Evolutionary conservation across 1,284 basidiomycete genomes (phyloP).

Genomic region (Pyrrhoderma lamaoense): DNA sequence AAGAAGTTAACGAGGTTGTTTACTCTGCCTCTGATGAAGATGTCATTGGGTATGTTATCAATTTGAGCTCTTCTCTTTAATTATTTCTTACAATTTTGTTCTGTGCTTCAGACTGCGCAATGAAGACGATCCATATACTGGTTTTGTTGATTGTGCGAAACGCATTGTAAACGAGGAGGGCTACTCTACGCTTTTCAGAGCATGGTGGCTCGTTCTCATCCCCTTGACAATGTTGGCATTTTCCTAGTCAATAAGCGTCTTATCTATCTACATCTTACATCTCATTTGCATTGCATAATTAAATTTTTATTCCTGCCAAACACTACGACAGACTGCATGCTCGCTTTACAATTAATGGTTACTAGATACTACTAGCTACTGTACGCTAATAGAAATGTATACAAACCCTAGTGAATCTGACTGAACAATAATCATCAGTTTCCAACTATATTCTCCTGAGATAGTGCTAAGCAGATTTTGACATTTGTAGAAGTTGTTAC

Average conservation of each 20-base stretch:
- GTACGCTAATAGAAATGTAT: too few relatives aligned
- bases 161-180: slow-evolving; percentile 84
- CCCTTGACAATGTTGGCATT: slow-evolving; percentile 1
- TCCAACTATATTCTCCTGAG: too few relatives aligned
- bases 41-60: slow-evolving; percentile 74
- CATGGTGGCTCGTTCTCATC: slow-evolving; percentile 46
- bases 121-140: slow-evolving; percentile 81
- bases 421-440: too few relatives aligned
- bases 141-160: slow-evolving; percentile 71
- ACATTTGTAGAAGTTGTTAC: too few relatives aligned
- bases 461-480: too few relatives aligned
- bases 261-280: not conserved
- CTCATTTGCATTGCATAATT: too few relatives aligned
- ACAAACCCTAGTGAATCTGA: too few relatives aligned
- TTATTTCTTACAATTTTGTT: not conserved
- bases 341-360: too few relatives aligned
- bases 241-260: not conserved
- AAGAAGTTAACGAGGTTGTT: slow-evolving; percentile 58
- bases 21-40: slow-evolving; percentile 78
- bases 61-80: not conserved
- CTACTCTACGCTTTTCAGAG: slow-evolving; percentile 68
- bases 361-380: too few relatives aligned
- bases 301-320: too few relatives aligned
- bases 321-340: too few relatives aligned
- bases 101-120: slow-evolving; percentile 63